A percentile compares a stretch with the other conserved stretches of the same genome.
These are phyloP conservation scores for Aspergillus brunneoviolaceus DNA, from an alignment of 2,329 filamentous ascomycete species.

Conservation along the genomic window DNA sequence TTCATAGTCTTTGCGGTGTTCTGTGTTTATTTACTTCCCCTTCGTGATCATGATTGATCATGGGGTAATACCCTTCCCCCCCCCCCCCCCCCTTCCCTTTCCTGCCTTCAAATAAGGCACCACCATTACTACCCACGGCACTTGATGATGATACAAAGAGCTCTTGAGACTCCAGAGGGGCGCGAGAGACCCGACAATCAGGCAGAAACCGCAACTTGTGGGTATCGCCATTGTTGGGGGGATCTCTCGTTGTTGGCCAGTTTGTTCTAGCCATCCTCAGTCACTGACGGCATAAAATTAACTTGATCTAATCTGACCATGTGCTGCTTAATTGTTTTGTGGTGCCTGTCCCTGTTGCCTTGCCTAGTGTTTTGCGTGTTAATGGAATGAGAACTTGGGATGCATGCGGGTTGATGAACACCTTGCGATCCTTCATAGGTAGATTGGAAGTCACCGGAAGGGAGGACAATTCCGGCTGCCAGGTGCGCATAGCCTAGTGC, in stretches of 20 bases:
- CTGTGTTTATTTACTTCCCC: neutral
- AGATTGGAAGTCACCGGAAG: neutral
- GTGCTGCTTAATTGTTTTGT: constrained; percentile 3
- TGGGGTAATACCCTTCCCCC: constrained; percentile 1
- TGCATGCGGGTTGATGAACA: neutral
- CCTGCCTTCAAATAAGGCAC: neutral
- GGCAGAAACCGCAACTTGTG: constrained; percentile 20
- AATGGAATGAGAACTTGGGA: neutral
- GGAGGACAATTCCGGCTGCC: neutral
- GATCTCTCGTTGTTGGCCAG: constrained; percentile 13
- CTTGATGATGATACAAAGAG: constrained; percentile 28
- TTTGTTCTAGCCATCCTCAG: constrained; percentile 15
- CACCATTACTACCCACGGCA: constrained; percentile 8
- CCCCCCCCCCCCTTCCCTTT: constrained; percentile 2
- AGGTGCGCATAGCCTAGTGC: neutral
- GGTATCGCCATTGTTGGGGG: constrained; percentile 22
- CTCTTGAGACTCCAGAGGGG: constrained; percentile 19
- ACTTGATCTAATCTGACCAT: constrained; percentile 65
- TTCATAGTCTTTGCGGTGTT: neutral
- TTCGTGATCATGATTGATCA: neutral
- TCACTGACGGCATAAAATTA: constrained; percentile 50
- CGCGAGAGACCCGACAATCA: constrained; percentile 1
- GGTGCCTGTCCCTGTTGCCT: neutral
- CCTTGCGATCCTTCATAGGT: neutral
- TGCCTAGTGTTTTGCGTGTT: neutral